Evolutionary conservation across 495 filamentous ascomycete genomes (phyloP).

Genomic region (Tuber microsphaerosporum): DNA sequence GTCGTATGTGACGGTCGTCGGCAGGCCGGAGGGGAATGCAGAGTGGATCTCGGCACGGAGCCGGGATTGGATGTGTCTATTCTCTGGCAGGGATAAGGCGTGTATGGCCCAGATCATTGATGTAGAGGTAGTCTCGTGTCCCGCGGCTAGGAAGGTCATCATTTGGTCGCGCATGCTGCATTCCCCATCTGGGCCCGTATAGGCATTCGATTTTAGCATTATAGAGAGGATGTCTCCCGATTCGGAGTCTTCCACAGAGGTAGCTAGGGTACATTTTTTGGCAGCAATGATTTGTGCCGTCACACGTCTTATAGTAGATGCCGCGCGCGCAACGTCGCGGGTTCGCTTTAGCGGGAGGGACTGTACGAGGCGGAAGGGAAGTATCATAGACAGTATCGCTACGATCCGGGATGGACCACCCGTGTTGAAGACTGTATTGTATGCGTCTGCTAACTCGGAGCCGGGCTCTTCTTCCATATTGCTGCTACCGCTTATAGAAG

Average conservation of each 20-base stretch:
- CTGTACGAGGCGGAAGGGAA: conserved; percentile 17
- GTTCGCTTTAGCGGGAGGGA: conserved; percentile 5
- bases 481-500: conserved; percentile 24
- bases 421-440: conserved; percentile 52
- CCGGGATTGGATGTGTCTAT: conserved; percentile 45
- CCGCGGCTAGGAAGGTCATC: conserved; percentile 91
- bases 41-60: conserved; percentile 50
- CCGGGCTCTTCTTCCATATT: conserved; percentile 12
- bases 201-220: conserved; percentile 67
- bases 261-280: conserved; percentile 38
- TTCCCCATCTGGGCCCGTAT: conserved; percentile 50
- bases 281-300: conserved; percentile 13
- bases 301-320: conserved; percentile 2
- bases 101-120: conserved; percentile 55
- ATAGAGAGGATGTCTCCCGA: conserved; percentile 71
- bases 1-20: conserved; percentile 42
- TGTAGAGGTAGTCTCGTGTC: conserved; percentile 62
- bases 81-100: conserved; percentile 47
- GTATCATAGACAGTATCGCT: background rate
- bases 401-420: background rate
- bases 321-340: background rate
- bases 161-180: conserved; percentile 80
- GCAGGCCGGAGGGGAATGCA: conserved; percentile 50
- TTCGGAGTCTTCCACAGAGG: conserved; percentile 1
- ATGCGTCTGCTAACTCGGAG: conserved; percentile 55